phyloP scores from a whole-genome alignment of 257 asterid genomes.

The Salvia hispanica region DNA sequence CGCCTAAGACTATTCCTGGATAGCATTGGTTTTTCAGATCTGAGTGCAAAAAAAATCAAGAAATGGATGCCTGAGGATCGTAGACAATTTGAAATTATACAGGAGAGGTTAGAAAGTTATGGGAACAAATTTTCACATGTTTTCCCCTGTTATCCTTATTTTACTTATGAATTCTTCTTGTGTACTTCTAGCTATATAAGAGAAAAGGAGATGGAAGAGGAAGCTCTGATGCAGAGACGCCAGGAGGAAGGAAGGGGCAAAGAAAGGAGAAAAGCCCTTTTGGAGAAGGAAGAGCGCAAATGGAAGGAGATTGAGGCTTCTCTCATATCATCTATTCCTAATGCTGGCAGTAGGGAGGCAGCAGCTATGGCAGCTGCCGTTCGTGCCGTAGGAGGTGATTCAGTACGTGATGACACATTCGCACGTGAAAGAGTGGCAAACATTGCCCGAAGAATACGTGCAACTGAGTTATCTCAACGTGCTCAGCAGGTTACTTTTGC shows the following conservation, averaged over 20 bases:
- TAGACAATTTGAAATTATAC: constrained; percentile 90
- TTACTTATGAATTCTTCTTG: constrained; percentile 19
- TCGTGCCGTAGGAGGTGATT: constrained; percentile 99
- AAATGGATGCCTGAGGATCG: constrained; percentile 99
- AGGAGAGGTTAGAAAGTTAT: constrained; percentile 71
- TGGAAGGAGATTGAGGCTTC: constrained; percentile 99
- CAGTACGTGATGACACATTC: constrained; percentile 91
- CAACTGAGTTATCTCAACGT: constrained; percentile 88
- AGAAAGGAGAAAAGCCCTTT: constrained; percentile 94
- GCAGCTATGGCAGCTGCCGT: constrained; percentile 99
- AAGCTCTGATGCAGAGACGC: constrained; percentile 95
- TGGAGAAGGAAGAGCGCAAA: constrained; percentile 97
- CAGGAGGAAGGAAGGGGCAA: constrained; percentile 99
- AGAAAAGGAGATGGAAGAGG: constrained; percentile 99
- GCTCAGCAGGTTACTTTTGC: constrained; percentile 69
- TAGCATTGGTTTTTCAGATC: constrained; percentile 95
- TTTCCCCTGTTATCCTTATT: constrained; percentile 26
- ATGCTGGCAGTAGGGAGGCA: constrained; percentile 99
- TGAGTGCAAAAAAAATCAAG: constrained; percentile 94
- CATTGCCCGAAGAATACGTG: constrained; percentile 96
- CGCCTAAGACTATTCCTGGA: constrained; percentile 93
- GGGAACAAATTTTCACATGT: constrained; percentile 13
- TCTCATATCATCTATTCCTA: constrained; percentile 89
- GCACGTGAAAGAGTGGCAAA: constrained; percentile 96
- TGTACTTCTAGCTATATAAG: constrained; percentile 72